A percentile compares a stretch with the other conserved stretches of the same genome.
phyloP scores from a whole-genome alignment of 306 rosid species.

The Medicago arabica region DNA sequence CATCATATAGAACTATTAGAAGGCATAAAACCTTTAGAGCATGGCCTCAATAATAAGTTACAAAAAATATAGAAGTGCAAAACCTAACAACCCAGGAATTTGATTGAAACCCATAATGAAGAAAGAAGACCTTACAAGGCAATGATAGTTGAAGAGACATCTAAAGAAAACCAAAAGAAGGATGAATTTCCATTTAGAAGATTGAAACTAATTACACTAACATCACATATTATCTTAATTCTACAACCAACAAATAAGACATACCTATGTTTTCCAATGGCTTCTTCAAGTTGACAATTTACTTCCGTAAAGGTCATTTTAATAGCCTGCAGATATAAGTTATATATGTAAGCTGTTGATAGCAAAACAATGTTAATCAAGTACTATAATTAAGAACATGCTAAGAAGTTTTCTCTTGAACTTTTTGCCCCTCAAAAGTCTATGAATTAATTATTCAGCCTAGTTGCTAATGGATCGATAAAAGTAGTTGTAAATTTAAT shows the following conservation, averaged over 20 bases:
- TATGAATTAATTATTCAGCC: constrained; percentile 7
- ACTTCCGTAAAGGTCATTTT: constrained; percentile 58
- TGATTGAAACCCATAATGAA: constrained; percentile 24
- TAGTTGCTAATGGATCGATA: background rate
- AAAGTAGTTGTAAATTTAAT: constrained; percentile 28
- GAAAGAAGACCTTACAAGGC: constrained; percentile 10
- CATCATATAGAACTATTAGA: constrained; percentile 15
- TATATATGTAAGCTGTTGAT: constrained; percentile 41
- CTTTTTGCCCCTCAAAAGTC: constrained; percentile 6
- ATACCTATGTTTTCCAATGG: constrained; percentile 79
- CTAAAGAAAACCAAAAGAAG: constrained; percentile 27
- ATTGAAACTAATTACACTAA: constrained; percentile 13
- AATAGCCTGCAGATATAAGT: constrained; percentile 62
- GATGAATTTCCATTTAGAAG: constrained; percentile 10
- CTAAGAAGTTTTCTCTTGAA: constrained; percentile 9
- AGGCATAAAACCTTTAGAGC: constrained; percentile 18
- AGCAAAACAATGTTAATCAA: constrained; percentile 30
- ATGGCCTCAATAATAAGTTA: constrained; percentile 19
- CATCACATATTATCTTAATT: constrained; percentile 24
- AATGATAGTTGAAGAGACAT: constrained; percentile 4
- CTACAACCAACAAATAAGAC: constrained; percentile 43
- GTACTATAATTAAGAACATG: constrained; percentile 16
- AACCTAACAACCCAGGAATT: constrained; percentile 26
- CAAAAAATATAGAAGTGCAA: constrained; percentile 28
- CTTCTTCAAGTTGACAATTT: constrained; percentile 67